Percentiles rank a stretch among this genome's conserved stretches.
Evolutionary conservation across 177 flowering plant species (phyloP).

Genomic region (Telopea speciosissima): DNA sequence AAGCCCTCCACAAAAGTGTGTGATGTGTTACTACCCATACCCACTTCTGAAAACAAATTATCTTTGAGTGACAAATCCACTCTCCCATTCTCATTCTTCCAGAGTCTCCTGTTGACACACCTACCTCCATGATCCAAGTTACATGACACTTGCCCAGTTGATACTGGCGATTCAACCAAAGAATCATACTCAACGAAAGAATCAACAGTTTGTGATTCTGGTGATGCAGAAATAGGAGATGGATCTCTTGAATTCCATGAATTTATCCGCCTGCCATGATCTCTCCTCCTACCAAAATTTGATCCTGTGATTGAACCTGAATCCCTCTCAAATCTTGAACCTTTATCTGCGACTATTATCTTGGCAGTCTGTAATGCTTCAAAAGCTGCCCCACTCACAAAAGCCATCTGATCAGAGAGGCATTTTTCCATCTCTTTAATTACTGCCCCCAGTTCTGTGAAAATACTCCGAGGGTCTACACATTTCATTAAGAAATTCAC

Average conservation of each 20-base stretch:
- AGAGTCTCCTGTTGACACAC: slow-evolving; percentile 62
- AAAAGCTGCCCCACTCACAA: slow-evolving; percentile 79
- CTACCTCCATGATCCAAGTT: slow-evolving; percentile 30
- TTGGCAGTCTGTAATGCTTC: slow-evolving; percentile 83
- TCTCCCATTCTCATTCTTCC: slow-evolving; percentile 64
- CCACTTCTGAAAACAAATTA: slow-evolving; percentile 54
- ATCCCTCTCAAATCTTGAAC: slow-evolving; percentile 35
- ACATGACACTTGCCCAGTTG: slow-evolving; percentile 36
- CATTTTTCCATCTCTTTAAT: slow-evolving; percentile 78
- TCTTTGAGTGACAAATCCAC: slow-evolving; percentile 84
- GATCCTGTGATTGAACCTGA: slow-evolving; percentile 45
- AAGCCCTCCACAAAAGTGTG: slow-evolving; percentile 15
- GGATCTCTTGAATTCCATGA: slow-evolving; percentile 18
- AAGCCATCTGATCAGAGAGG: slow-evolving; percentile 71
- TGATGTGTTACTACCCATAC: slow-evolving; percentile 22
- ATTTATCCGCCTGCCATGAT: slow-evolving; percentile 27
- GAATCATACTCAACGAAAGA: slow-evolving; percentile 56
- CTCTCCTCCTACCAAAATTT: slow-evolving; percentile 37
- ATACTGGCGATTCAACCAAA: slow-evolving; percentile 57
- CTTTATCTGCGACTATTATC: slow-evolving; percentile 40
- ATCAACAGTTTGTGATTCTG: slow-evolving; percentile 72
- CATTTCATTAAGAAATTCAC: slow-evolving; percentile 77
- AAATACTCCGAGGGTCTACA: slow-evolving; percentile 67
- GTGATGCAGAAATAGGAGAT: slow-evolving; percentile 56
- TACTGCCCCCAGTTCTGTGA: slow-evolving; percentile 58